Base-by-base conservation (phyloP, 2,329 filamentous ascomycete genomes). In the Clarireedia homoeocarpa region DNA sequence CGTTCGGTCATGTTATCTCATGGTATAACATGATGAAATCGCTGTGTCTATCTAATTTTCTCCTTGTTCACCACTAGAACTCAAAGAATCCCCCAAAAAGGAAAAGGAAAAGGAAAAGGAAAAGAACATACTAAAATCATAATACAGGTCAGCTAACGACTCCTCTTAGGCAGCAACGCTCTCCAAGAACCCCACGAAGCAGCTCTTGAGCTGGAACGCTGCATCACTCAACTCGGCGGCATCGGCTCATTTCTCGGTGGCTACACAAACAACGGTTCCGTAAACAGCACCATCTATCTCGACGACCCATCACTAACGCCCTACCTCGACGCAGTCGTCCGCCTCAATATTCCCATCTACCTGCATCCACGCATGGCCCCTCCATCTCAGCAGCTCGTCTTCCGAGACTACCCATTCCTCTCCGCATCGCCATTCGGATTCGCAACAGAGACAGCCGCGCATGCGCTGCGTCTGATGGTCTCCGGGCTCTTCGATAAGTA, bases 361-460 rank as follows among this genome's bases (percentile, higher is more conserved):
- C 55, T 74, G 10, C 71, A 75, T 57, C 71, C 72, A 3, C 51
- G 63, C 54, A 39, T 36, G 6, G 53, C 58, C 5, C 48, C 36
- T 66, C 66, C 2, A 69, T 58, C 51, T 65, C 73, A 15, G 55
- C 65, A 15, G 60, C 65, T 20, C 47, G 62, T 34, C 61, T 70
- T 61, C 44, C 47, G 42, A 27, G 58, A 9, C 56, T 60, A 34
- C 68, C 38, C 57, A 12, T 65, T 70, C 17, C 67, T 79, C 40
- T 71, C 71, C 5, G 69, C 70, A 6, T 71, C 68, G n/a, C 73
- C 71, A 0, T 78, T 72, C 67, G 77, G 77, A 15, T 79, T 78
- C 72, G 78, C 80, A 59, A 67, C 69, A 70, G 76, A 56, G 73
- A 64, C 62, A 4, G 53, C 36, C 6, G 62, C 53, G 1, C 62